These are phyloP conservation scores for Boehmeria nivea DNA, from an alignment of 306 rosid species.

Conservation along the genomic window DNA sequence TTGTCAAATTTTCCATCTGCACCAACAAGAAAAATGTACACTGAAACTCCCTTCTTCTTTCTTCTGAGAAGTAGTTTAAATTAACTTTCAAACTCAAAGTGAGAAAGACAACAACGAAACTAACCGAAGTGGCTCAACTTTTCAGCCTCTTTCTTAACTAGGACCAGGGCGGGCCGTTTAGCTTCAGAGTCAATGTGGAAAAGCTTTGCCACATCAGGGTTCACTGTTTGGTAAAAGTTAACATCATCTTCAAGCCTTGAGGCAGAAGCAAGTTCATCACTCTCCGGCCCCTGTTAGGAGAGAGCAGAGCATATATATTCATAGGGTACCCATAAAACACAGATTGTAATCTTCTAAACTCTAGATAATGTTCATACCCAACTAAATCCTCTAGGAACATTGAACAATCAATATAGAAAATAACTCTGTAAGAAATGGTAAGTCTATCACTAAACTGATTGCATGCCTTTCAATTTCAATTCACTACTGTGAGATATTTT, in stretches of 20 bases:
- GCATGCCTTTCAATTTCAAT: no score
- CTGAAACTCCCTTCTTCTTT: not conserved
- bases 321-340: not conserved
- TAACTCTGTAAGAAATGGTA: no score
- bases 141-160: conserved; percentile 82
- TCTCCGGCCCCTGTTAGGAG: conserved; percentile 68
- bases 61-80: not conserved
- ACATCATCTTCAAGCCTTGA: conserved; percentile 90
- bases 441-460: no score
- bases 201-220: conserved; percentile 83
- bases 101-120: conserved; percentile 13
- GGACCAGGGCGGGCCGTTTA: conserved; percentile 83
- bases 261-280: conserved; percentile 90
- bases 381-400: not conserved
- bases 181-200: conserved; percentile 70
- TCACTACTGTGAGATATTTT: not conserved
- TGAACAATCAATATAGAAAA: not conserved
- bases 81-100: conserved; percentile 1
- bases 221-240: conserved; percentile 82
- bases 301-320: conserved; percentile 6
- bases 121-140: conserved; percentile 72
- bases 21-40: conserved; percentile 16
- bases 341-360: not conserved
- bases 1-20: conserved; percentile 72
- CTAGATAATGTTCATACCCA: not conserved